A percentile compares a stretch with the other conserved stretches of the same genome.
Evolutionary conservation across 345 rosid genomes (phyloP).

Genomic region (Gossypium turneri): DNA sequence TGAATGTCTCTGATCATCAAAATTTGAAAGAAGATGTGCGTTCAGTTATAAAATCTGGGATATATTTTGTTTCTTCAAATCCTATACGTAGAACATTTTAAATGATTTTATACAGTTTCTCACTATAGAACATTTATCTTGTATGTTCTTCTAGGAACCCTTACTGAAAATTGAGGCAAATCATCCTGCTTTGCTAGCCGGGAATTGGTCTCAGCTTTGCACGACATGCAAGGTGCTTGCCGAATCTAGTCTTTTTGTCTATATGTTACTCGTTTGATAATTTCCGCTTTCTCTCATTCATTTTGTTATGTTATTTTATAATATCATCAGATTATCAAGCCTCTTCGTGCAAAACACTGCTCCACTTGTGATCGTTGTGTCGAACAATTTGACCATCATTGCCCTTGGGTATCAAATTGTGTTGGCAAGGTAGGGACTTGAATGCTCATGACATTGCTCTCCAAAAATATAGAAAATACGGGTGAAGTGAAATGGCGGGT

Average conservation of each 20-base stretch:
- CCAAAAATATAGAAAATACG: background rate
- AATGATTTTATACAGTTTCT: background rate
- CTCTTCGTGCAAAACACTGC: slow-evolving; percentile 1
- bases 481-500: no score
- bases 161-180: background rate
- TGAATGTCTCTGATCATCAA: background rate
- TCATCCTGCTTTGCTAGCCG: background rate
- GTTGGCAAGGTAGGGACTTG: background rate
- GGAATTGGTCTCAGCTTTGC: background rate
- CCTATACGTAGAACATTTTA: background rate
- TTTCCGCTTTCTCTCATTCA: background rate
- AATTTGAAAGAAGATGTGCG: background rate
- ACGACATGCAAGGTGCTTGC: background rate
- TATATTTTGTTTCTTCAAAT: background rate
- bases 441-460: background rate
- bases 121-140: background rate
- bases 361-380: slow-evolving; percentile 1
- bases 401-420: background rate
- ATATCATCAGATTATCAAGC: background rate
- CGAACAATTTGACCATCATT: slow-evolving; percentile 7
- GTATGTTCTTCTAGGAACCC: background rate
- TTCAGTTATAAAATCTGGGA: background rate
- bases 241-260: background rate
- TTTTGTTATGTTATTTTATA: background rate
- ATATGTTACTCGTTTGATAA: background rate